Evolutionary conservation across 768 basidiomycete genomes (phyloP).

Genomic region (Saitozyma sp.): DNA sequence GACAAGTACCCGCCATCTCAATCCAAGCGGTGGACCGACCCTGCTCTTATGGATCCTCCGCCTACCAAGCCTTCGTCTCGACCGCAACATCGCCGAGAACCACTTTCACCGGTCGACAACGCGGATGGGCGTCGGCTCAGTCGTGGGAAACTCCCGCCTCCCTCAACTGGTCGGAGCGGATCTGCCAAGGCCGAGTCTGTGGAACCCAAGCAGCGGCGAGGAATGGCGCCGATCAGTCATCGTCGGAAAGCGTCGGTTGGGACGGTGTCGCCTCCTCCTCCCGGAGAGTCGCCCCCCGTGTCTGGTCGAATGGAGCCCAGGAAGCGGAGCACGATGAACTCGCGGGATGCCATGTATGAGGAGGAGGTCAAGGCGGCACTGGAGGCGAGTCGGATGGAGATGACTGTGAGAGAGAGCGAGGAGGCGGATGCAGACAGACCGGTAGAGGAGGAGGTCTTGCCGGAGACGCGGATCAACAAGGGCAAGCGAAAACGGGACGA

Average conservation of each 20-base stretch:
- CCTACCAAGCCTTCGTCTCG: conserved; percentile 16
- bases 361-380: conserved; percentile 61
- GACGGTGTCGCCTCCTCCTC: conserved; percentile 13
- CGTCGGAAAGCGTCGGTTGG: conserved; percentile 10
- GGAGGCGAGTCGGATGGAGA: conserved; percentile 46
- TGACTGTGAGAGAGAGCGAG: conserved; percentile 61
- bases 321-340: conserved; percentile 96
- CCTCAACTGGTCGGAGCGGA: conserved; percentile 3
- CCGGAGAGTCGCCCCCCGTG: conserved; percentile 15
- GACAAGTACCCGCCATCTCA: conserved; percentile 45
- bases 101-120: conserved; percentile 13
- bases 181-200: conserved; percentile 11
- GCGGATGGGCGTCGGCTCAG: conserved; percentile 1
- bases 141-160: conserved; percentile 3
- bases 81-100: conserved; percentile 32
- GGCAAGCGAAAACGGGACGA: conserved; percentile 55
- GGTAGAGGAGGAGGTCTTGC: conserved; percentile 9
- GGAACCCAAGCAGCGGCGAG: neutral
- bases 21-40: conserved; percentile 42
- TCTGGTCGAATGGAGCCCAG: conserved; percentile 58
- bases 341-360: conserved; percentile 85
- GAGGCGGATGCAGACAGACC: conserved; percentile 45
- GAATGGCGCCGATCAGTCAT: conserved; percentile 5
- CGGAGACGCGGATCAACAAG: conserved; percentile 41
- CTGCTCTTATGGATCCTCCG: conserved; percentile 6